Evolutionary conservation across 2,329 filamentous ascomycete genomes (phyloP).

Genomic region (Aureobasidium sp.): DNA sequence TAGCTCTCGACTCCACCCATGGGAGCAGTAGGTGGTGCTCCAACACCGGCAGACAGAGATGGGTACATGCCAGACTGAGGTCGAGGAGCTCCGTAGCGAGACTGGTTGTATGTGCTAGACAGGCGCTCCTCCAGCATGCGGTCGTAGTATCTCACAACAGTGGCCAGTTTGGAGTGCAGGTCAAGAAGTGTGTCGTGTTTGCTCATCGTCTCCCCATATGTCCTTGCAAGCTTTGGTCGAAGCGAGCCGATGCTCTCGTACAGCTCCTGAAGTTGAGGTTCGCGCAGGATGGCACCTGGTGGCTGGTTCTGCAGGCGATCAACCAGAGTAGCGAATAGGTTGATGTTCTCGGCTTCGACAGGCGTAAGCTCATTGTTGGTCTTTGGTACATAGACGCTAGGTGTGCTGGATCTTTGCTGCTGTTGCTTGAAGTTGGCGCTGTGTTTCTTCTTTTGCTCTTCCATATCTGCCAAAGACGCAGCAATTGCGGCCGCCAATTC

Average conservation of each 20-base stretch:
- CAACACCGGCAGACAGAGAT: constrained; percentile 51
- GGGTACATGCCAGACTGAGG: constrained; percentile 62
- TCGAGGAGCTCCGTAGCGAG: constrained; percentile 40
- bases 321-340: constrained; percentile 87
- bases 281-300: constrained; percentile 88
- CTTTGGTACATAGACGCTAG: constrained; percentile 58
- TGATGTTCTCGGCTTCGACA: constrained; percentile 95
- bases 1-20: constrained; percentile 65
- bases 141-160: constrained; percentile 95
- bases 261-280: constrained; percentile 95
- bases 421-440: constrained; percentile 77
- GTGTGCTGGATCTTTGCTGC: constrained; percentile 30
- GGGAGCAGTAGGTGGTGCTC: constrained; percentile 30
- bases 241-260: constrained; percentile 96
- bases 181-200: constrained; percentile 96
- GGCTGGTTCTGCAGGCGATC: constrained; percentile 92
- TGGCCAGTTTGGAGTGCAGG: constrained; percentile 88
- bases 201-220: constrained; percentile 98
- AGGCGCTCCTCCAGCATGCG: constrained; percentile 94
- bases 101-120: constrained; percentile 85
- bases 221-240: constrained; percentile 85
- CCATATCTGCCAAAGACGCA: constrained; percentile 91
- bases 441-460: constrained; percentile 92
- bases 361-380: constrained; percentile 82
- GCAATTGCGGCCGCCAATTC: constrained; percentile 93